Evolutionary conservation across 176 grass and related monocot genomes (phyloP).

Genomic region (Chloris gayana): DNA sequence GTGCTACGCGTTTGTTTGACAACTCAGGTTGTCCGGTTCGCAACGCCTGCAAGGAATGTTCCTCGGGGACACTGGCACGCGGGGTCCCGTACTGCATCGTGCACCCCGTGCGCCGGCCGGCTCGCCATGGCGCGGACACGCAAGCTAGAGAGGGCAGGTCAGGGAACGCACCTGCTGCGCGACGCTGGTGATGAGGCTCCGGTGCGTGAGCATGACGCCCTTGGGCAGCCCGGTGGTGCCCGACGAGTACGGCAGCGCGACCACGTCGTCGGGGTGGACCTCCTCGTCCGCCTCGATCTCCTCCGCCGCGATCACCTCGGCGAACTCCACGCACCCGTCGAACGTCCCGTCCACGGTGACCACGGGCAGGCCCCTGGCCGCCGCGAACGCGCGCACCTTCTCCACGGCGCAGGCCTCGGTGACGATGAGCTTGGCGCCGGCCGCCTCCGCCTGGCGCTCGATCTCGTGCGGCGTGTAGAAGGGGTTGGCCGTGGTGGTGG

Average conservation of each 20-base stretch:
- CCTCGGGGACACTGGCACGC: neutral
- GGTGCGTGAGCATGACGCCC: constrained; percentile 97
- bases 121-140: constrained; percentile 26
- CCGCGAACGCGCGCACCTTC: neutral
- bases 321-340: constrained; percentile 68
- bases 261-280: constrained; percentile 71
- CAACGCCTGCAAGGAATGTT: neutral
- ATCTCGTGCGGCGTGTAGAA: neutral
- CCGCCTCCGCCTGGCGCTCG: neutral
- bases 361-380: constrained; percentile 9
- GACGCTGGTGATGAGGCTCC: constrained; percentile 93
- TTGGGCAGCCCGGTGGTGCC: constrained; percentile 88
- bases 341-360: constrained; percentile 58
- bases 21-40: neutral
- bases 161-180: constrained; percentile 62
- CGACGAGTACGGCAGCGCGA: constrained; percentile 81
- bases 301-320: constrained; percentile 49
- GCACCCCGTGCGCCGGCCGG: neutral
- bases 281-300: constrained; percentile 46
- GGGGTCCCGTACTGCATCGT: neutral
- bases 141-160: no score
- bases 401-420: neutral
- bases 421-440: neutral
- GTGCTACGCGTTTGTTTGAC: no score
- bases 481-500: neutral